Evolutionary conservation across 2,329 filamentous ascomycete species (phyloP), one percentile per base, ranked within the genome.

Genomic region (Ceratocystis lukuohia): DNA sequence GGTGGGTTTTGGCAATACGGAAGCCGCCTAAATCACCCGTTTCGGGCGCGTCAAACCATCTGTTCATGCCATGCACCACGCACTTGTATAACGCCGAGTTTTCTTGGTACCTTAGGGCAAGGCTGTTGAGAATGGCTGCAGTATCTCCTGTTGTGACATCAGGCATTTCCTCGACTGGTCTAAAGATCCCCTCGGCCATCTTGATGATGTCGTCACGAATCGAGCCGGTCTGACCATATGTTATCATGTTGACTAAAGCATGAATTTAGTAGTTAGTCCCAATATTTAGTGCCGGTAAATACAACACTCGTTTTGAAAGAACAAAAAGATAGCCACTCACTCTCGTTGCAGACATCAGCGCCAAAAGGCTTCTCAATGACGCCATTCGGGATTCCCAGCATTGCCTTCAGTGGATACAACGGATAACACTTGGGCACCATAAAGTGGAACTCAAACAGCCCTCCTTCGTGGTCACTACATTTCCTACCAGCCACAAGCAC

Each of bases 371-470:
- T 59, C 28, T 59, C 56, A 59, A 59, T 59, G 56, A 59, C 56
- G 28, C 56, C 56, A n/a, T 59, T 59, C 8, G 56, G 56, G 30
- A 59, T 59, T 37, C 56, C 56, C 25, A 59, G 56, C 56, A 59
- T 59, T 33, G 56, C 56, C 28, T 30, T 15, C 17, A 59, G 12
- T 30, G 56, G 56, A 28, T 59, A 59, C 28, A 59, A 6, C 17
- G 56, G 56, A 30, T 59, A 59, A n/a, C 56, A 59, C n/a, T 37
- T 59, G 5, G 56, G 56, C 56, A 59, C 56, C 56, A 59, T 59
- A 8, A 59, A 59, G 28, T 59, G 56, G 56, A 59, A 59, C 56
- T 59, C 56, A 59, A 59, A 59, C 56, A 59, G 56, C 6, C 56
- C 56, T 7, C 56, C 56, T 37, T 59, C 56, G 6, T 59, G 56